Base-by-base conservation (phyloP, 2,329 filamentous ascomycete genomes). In the Aspergillus fructus region DNA sequence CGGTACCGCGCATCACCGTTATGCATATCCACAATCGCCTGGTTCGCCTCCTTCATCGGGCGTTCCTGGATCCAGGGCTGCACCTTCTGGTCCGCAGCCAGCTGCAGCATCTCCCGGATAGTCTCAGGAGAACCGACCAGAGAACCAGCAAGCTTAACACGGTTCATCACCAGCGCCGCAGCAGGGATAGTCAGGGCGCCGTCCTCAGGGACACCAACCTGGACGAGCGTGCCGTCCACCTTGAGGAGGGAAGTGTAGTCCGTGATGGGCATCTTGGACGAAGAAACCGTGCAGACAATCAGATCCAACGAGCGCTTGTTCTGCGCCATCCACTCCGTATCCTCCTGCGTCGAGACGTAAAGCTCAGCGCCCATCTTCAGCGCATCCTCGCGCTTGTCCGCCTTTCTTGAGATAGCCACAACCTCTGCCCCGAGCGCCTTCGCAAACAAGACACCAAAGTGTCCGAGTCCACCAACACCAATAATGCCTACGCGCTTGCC, bases 391-490 rank as follows among this genome's bases (percentile, higher is more conserved):
- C 72, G 76, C 74, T 86, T 86, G 49, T 70, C 70, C 4, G 66
- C 63, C 19, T 73, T 79, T 19, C 83, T 77, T 5, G 81, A 84
- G 62, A 86, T 84, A 4, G 78, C 83, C 21, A 83, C 79, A 4
- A 85, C 78, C 42, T 90, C 86, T 12, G 86, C 87, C 4, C 87
- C 88, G 3, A 93, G 78, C 0, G 89, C 89, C 68, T 84, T 86
- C 0, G 89, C 86, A 69, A 84, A 90, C 57, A 91, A 79, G 4
- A 93, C 71, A 2, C 83, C 89, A 61, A 91, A 88, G 68, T 93
- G 89, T 0, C 89, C 89, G 0, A 92, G 76, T 1, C 89, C 89
- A 19, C 90, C 89, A 15, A 93, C 78, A n/a, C 89, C 89, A 21
- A 91, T 80, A 49, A 93, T 84, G 0, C 85, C 90, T 2, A 93